These are phyloP conservation scores for Podochytrium sp. DNA, from an alignment of 192 early-diverging fungal species.

Conservation along the genomic window DNA sequence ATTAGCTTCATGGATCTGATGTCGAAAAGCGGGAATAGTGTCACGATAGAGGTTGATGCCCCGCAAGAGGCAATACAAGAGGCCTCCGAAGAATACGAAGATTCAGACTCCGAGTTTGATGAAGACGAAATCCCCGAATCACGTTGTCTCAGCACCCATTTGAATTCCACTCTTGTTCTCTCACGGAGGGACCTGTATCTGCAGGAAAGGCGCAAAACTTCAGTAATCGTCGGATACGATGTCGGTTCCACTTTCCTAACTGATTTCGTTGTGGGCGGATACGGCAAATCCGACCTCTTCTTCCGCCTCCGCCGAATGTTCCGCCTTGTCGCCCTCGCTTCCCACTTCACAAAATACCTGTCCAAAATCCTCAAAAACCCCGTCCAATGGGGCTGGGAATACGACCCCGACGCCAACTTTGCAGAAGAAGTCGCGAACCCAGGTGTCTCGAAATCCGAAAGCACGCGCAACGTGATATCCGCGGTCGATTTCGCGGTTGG, in stretches of 20 bases:
- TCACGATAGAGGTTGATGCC: not conserved
- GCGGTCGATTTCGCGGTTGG: slow-evolving; percentile 41
- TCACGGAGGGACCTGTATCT: not conserved
- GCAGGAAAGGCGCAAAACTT: not conserved
- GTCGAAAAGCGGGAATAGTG: not conserved
- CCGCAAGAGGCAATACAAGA: not conserved
- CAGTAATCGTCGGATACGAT: not conserved
- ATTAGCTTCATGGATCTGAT: not conserved
- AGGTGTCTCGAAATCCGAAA: not conserved
- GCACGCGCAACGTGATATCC: slow-evolving; percentile 16
- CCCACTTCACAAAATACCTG: slow-evolving; percentile 47
- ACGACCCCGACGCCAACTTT: slow-evolving; percentile 44
- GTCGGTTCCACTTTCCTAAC: slow-evolving; percentile 20
- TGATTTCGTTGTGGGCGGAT: not conserved
- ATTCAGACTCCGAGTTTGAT: not conserved
- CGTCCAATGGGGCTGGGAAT: slow-evolving; percentile 50
- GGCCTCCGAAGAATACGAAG: not conserved
- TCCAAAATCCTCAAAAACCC: slow-evolving; percentile 46
- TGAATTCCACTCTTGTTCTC: not conserved
- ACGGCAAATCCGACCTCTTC: slow-evolving; percentile 5
- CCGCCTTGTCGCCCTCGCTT: slow-evolving; percentile 36
- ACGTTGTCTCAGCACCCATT: not conserved
- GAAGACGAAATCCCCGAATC: not conserved
- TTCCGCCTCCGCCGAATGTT: slow-evolving; percentile 35
- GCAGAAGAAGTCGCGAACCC: slow-evolving; percentile 15